Base-by-base conservation (phyloP, 176 grass and related monocot species). In the Eleusine indica region DNA sequence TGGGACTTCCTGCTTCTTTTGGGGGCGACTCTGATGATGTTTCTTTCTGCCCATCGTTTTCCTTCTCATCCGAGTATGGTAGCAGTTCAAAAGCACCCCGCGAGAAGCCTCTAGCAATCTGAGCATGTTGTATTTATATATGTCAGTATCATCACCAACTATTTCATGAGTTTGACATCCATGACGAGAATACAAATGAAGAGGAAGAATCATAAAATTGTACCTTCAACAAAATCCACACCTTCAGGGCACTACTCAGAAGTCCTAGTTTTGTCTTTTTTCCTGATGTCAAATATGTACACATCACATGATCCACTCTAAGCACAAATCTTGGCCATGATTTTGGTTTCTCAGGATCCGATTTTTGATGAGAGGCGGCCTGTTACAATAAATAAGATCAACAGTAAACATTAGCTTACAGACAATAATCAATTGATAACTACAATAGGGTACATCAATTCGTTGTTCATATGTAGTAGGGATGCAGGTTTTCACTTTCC, bases 171-270 rank as follows among this genome's bases (percentile, higher is more conserved):
- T 18, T 75, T 14, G 81, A 78, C 11, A 82, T 44, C 3, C 44
- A 75, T 51, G 37, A 9, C 14, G n/a, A 29, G 19, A 80, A 72
- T 73, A 37, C 14, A 81, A 65, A 80, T 67, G 44, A 57, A 47
- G 74, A 46, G 74, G 39, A 35, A 37, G 71, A 29, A 19, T 58
- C 37, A 81, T n/a, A 39, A 85, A 56, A 52, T 5, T 39, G 6
- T 88, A 97, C 96, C 92, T 98, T 93, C 60, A 98, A 84, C 63
- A 94, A 85, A 83, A 98, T 90, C 90, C 91, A 86, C 75, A 98
- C 96, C 90, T 98, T 95, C 54, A 98, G 91, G 77, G 91, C 88
- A 73, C 93, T 88, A 71, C 93, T 95, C 51, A 95, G 90, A 44
- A 91, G 35, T 43, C 92, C 96, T 78, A 95, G 87, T 86, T 95